Base-by-base conservation (phyloP, 1,139 yeast genomes). In the Saccharomyces pastorianus region DNA sequence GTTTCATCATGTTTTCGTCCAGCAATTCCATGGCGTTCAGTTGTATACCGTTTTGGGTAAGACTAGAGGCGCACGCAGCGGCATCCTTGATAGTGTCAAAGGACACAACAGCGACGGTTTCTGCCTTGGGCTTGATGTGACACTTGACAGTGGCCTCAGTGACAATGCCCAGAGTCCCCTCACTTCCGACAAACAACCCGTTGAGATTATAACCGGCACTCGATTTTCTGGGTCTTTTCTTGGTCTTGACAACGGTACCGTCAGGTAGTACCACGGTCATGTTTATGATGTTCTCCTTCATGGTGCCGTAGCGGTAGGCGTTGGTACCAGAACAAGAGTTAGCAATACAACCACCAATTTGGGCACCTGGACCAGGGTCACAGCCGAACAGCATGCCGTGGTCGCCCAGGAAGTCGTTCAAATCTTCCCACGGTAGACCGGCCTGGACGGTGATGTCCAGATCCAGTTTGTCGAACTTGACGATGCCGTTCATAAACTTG, bases 331-430 rank as follows among this genome's bases (percentile, higher is more conserved):
- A 83, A 59, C 91, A 86, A 26, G 87, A 83, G 49, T 87, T 85
- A 20, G 83, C 85, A 51, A 85, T 79, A 80, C 85, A 83, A 13
- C 93, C 95, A 46, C 88, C 88, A 53, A 86, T 82, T 56, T 82
- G 75, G 3, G 91, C 93, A 53, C 89, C 88, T 31, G 93, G 91
- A 47, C 93, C 95, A 0, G 93, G 93, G 65, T 86, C 95, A n/a
- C 87, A 85, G 6, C 90, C 89, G 61, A 85, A 83, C 62, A 85
- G 71, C 44, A 85, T 70, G 1, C 76, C 77, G 53, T 73, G 66
- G 13, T 77, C 78, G 29, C 65, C 68, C 50, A 85, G 71, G 57
- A 76, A 80, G 31, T 82, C 85, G 56, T 80, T 81, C 51, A 86
- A 72, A 29, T 80, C 82, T 69, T 85, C 88, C 93, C 93, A 86